Evolutionary conservation across 2,329 filamentous ascomycete species (phyloP), one percentile per base, ranked within the genome.

Genomic region (Xylariomycetidae sp.): DNA sequence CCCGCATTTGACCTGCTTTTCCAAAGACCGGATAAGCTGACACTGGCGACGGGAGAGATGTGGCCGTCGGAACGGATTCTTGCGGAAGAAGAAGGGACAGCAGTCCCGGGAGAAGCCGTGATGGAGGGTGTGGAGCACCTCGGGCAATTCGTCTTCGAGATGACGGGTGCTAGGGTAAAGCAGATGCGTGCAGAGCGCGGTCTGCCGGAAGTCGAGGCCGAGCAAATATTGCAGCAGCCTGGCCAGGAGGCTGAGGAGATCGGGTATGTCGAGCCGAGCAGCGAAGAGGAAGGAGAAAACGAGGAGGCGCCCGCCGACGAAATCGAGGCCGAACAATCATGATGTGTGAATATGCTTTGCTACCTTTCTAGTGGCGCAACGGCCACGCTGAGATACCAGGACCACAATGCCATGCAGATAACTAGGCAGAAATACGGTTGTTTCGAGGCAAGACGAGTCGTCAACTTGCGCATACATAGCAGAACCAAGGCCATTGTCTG

Each of bases 111-210:
- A 10, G 72, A 76, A 49, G 81, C 79, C 1, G 69, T 77, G 14
- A 96, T 98, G 85, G 85, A 90, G 49, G 77, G 84, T 20, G 81
- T 96, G 1, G 90, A 98, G 65, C 92, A 98, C 64, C 61, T 98
- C 22, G 92, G 92, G 0, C 84, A 95, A 61, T 98, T 95, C 58
- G 90, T 98, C 15, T 95, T 78, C 56, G 86, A 98, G 59, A 98
- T 98, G 87, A 94, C 88, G 4, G 76, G 82, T 29, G 75, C 72
- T 1, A 70, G 61, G 51, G 44, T 74, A 22, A 59, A 67, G 51
- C 68, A 76, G 50, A 42, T 77, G 28, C 60, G 65, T 31, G 59
- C 50, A 8, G 67, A 62, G 31, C 54, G 53, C 15, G 56, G 56
- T 6, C 15, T 25, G n/a, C 24, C 24, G 12, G 24, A 6, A 6